phyloP scores from a whole-genome alignment of 2,329 filamentous ascomycete species.

The Neonectria hederae region DNA sequence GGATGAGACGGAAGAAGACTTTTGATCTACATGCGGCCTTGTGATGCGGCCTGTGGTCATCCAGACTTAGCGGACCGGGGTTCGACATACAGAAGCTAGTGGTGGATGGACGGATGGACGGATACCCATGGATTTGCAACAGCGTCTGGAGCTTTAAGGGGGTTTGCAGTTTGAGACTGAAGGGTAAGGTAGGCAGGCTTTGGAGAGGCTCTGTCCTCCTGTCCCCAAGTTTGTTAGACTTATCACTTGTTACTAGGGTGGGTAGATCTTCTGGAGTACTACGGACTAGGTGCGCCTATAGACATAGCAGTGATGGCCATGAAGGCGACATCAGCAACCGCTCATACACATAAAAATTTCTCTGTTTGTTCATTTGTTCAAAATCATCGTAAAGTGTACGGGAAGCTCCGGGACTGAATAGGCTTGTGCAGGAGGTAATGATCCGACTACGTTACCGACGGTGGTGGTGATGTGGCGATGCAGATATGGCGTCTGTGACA shows the following conservation, averaged over 20 bases:
- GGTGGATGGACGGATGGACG: conserved; percentile 28
- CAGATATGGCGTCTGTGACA: conserved; percentile 12
- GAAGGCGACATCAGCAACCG: conserved; percentile 1
- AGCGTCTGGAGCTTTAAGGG: conserved; percentile 13
- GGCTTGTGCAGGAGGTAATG: conserved; percentile 6
- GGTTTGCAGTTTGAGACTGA: conserved; percentile 17
- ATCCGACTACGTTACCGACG: conserved; percentile 1
- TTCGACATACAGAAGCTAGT: conserved; percentile 14
- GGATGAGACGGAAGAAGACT: conserved; percentile 10
- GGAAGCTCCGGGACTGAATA: conserved; percentile 1
- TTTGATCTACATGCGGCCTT: conserved; percentile 32
- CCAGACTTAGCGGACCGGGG: conserved; percentile 19
- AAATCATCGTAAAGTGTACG: not conserved
- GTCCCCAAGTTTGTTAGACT: conserved; percentile 10
- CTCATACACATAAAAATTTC: not conserved
- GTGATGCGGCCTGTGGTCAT: conserved; percentile 1
- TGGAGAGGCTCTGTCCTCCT: not conserved
- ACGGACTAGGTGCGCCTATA: conserved; percentile 11
- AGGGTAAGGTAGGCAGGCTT: conserved; percentile 10
- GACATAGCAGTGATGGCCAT: conserved; percentile 3
- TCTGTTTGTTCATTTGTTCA: not conserved
- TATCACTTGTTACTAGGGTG: conserved; percentile 13
- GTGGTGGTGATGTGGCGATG: conserved; percentile 27
- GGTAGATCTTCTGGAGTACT: conserved; percentile 20
- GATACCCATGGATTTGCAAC: conserved; percentile 33